phyloP scores from a whole-genome alignment of 352 stramenopile genomes.

The Phytophthora megakarya region DNA sequence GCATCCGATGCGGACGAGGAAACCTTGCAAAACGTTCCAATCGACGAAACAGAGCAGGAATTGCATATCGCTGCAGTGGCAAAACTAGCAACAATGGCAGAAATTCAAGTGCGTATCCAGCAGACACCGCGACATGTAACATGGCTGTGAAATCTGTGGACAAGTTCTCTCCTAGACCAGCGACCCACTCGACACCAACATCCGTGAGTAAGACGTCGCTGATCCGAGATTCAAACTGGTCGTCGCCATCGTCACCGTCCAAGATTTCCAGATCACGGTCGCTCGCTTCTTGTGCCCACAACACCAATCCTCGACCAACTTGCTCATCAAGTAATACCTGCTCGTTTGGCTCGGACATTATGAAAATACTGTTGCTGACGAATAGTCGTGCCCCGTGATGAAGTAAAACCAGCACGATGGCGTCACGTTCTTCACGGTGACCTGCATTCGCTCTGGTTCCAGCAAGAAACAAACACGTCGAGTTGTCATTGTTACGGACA shows the following conservation, averaged over 20 bases:
- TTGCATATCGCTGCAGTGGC: conserved; percentile 2
- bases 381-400: conserved; percentile 23
- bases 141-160: not conserved
- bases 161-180: not conserved
- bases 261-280: not conserved
- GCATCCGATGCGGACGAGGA: not conserved
- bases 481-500: not conserved
- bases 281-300: conserved; percentile 16
- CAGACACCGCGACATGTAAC: conserved; percentile 12
- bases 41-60: conserved; percentile 17
- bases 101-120: conserved; percentile 25
- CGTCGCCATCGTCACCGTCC: not conserved
- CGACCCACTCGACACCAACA: conserved; percentile 23
- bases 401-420: conserved; percentile 19
- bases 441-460: not conserved
- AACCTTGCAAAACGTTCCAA: conserved; percentile 15
- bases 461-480: conserved; percentile 11
- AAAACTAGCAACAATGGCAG: conserved; percentile 29
- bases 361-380: not conserved
- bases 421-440: conserved; percentile 4
- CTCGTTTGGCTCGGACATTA: not conserved
- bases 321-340: conserved; percentile 12
- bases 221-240: not conserved
- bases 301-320: conserved; percentile 18
- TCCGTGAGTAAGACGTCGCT: conserved; percentile 18